Evolutionary conservation across 2,329 filamentous ascomycete species (phyloP), one percentile per base, ranked within the genome.

Genomic region (Diplodia scrobiculata): DNA sequence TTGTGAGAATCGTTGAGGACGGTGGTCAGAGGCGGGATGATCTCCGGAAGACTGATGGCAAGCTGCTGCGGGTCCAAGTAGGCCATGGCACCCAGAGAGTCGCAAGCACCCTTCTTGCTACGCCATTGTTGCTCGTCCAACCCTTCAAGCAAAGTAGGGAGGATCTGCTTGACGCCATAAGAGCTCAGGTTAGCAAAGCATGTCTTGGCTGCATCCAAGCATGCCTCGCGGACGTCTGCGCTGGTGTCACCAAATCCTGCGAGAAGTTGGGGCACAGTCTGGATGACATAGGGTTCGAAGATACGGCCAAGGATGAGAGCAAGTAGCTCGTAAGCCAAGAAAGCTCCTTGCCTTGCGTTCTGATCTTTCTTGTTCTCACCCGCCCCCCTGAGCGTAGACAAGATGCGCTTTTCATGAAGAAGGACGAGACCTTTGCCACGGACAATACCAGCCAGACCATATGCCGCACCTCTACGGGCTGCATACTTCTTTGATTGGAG

Each of bases 1-100:
- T 99, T 99, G 81, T 99, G 95, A 73, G 91, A 97, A 81, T 99
- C 95, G 71, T 97, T 99, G 67, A 99, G 82, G 3, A 98, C 95
- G 53, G 90, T 88, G 1, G 96, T 98, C 66, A 99, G 84, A 17
- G 96, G 94, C 29, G 96, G 95, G 71, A 99, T 99, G 71, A 99
- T 99, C 66, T 96, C 93, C 1, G 95, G 95, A 72, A 99, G 81
- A 76, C 93, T 98, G 71, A 90, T 85, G 0, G 95, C 92, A 19
- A 99, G 85, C 77, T 99, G 95, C 70, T 97, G 91, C 7, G 96
- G 94, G 76, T 98, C 95, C 36, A 99, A 86, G 76, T 99, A 99
- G 5, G 95, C 96, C 95, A 99, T 99, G 69, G 95, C 95, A 76
- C 95, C 95, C 14, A 99, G 85, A 29, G 97, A 88, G 75, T 99